These are phyloP conservation scores for Fusarium setosum DNA, from an alignment of 2,329 filamentous ascomycete species.

Conservation along the genomic window DNA sequence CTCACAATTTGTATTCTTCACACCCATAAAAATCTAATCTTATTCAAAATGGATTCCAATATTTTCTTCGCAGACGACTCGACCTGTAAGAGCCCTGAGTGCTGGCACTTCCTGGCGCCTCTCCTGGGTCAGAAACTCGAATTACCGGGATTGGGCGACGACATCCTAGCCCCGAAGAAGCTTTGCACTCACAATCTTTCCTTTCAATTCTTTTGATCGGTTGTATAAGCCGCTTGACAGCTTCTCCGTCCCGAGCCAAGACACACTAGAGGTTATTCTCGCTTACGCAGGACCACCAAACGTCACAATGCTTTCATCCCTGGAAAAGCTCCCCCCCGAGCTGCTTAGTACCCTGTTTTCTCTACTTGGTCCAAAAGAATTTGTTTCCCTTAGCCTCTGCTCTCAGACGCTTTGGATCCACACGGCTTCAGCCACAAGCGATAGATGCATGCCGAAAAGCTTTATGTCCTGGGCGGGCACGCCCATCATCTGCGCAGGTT, in stretches of 20 bases:
- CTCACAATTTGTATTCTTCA: too few species aligned
- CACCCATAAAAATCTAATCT: too few species aligned
- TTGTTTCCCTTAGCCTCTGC: not conserved
- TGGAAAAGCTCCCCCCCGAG: not conserved
- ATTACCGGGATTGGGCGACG: not conserved
- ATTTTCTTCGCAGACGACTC: too few species aligned
- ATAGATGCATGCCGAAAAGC: not conserved
- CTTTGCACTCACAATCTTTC: not conserved
- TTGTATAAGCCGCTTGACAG: not conserved
- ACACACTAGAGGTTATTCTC: too few species aligned
- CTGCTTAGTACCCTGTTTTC: not conserved
- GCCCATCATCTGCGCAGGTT: not conserved
- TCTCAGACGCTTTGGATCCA: not conserved
- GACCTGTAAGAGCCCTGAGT: too few species aligned
- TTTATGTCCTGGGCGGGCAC: not conserved
- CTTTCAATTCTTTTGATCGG: not conserved
- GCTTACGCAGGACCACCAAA: not conserved
- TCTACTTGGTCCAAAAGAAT: not conserved
- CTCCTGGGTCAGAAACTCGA: not conserved
- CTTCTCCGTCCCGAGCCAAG: too few species aligned
- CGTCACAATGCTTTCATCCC: not conserved
- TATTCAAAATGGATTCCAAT: too few species aligned
- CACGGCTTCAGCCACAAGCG: not conserved
- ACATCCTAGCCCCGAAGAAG: too few species aligned
- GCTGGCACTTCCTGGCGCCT: not conserved